phyloP scores from a whole-genome alignment of 1,139 yeast species.

The Geotrichum klebahnii region DNA sequence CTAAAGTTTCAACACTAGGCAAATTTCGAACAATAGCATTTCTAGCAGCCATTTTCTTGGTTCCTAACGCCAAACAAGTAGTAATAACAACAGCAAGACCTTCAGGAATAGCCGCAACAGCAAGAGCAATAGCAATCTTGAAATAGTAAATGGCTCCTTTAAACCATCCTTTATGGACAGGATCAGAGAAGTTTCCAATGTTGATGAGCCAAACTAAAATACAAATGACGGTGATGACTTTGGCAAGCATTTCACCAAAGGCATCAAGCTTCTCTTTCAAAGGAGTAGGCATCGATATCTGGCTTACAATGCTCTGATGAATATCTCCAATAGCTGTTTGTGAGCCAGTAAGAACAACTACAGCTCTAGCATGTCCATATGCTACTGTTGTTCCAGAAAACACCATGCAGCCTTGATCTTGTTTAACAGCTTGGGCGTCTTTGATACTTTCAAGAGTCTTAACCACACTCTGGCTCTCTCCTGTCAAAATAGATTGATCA shows the following conservation, averaged over 20 bases:
- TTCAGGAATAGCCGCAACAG: conserved; percentile 51
- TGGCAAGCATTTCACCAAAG: conserved; percentile 43
- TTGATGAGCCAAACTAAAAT: conserved; percentile 45
- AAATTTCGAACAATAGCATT: conserved; percentile 49
- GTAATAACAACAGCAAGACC: conserved; percentile 51
- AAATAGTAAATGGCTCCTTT: conserved; percentile 49
- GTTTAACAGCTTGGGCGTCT: conserved; percentile 42
- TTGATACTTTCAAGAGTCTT: conserved; percentile 36
- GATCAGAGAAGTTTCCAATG: conserved; percentile 42
- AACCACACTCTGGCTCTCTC: conserved; percentile 46
- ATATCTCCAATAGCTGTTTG: conserved; percentile 48
- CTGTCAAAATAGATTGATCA: conserved; percentile 50
- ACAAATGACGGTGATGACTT: conserved; percentile 44
- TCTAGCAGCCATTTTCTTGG: conserved; percentile 49
- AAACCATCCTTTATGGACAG: conserved; percentile 43
- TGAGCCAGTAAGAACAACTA: conserved; percentile 45
- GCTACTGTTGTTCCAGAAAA: conserved; percentile 47
- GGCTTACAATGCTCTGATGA: conserved; percentile 40
- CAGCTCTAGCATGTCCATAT: conserved; percentile 46
- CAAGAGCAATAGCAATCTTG: conserved; percentile 50
- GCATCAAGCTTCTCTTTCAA: conserved; percentile 41
- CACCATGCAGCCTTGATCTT: conserved; percentile 47
- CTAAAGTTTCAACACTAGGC: conserved; percentile 39
- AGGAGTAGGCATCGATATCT: conserved; percentile 36
- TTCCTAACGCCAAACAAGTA: conserved; percentile 51